Base-by-base conservation (phyloP, 2,329 filamentous ascomycete genomes). In the Aspergillus spinulosporus region DNA sequence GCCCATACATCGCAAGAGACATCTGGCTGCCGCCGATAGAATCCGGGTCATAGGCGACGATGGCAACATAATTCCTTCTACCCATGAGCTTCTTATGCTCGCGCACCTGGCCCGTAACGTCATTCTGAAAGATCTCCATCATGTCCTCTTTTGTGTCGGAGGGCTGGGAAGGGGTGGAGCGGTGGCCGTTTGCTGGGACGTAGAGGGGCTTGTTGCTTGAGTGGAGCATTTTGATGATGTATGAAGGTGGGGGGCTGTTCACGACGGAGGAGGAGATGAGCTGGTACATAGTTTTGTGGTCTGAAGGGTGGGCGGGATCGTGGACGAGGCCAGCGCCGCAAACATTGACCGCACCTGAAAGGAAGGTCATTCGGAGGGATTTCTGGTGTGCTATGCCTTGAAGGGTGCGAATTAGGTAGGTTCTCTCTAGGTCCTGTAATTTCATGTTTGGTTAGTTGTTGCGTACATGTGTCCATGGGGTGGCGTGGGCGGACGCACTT, bases 201-300 rank as follows among this genome's bases (percentile, higher is more conserved):
- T 97, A 99, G 29, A 97, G 85, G 37, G 89, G 85, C 74, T 93
- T 94, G 77, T 92, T 93, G 79, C 89, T 94, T 59, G 71, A 69
- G 80, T 97, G 92, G 14, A 99, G 86, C 68, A 99, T 84, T 73
- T 95, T 95, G 65, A 97, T 82, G 42, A 97, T 87, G 75, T 97
- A 96, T 63, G 83, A 84, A 47, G 88, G 84, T 2, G 91, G 89
- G 0, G 94, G 93, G 0, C 89, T 88, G 46, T 96, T 95, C 53
- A 97, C 93, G 59, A 99, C 90, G 5, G 92, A 87, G 2, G 92
- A 92, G 1, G 92, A 88, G 71, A 97, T 97, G 72, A 99, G 84
- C 74, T 99, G 94, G 77, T 97, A 99, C 93, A 99, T 99, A 29
- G 94, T 97, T 77, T 97, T 99, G 82, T 97, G 92, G 74, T 97